Conservation (phyloP, 1,284 basidiomycete species). For the Irpex lacteus region DNA sequence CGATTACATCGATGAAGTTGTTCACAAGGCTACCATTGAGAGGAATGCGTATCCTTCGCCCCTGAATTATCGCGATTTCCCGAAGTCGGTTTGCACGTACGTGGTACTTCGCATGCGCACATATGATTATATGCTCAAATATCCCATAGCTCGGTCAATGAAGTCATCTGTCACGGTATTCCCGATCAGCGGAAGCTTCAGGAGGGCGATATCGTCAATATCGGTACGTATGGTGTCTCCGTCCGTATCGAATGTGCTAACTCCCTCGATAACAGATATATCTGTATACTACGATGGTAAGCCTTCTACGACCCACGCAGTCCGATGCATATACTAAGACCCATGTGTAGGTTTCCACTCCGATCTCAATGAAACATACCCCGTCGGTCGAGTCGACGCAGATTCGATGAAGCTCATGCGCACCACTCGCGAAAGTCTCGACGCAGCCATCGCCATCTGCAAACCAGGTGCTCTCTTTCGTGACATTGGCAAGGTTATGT, state of each 20-base stretch:
- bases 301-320: constrained; percentile 13
- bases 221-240: constrained; percentile 50
- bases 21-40: constrained; percentile 93
- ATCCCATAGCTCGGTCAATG: constrained; percentile 77
- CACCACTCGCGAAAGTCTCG: constrained; percentile 77
- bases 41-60: constrained; percentile 93
- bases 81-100: constrained; percentile 96
- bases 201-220: constrained; percentile 93
- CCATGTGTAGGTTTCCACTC: constrained; percentile 71
- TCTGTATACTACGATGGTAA: constrained; percentile 68
- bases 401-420: constrained; percentile 81
- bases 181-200: constrained; percentile 84
- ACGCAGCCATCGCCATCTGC: constrained; percentile 87
- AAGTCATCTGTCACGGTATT: constrained; percentile 96
- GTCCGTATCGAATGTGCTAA: background rate
- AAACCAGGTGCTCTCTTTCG: constrained; percentile 88
- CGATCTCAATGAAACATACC: constrained; percentile 89
- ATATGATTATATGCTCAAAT: background rate
- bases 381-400: constrained; percentile 84
- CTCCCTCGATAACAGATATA: constrained; percentile 42
- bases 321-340: background rate
- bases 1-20: constrained; percentile 92
- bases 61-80: constrained; percentile 89
- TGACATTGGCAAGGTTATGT: constrained; percentile 82
- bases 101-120: constrained; percentile 27